Percentiles rank a stretch among this genome's conserved stretches.
Evolutionary conservation across 306 rosid genomes (phyloP).

Genomic region (Acacia crassicarpa): DNA sequence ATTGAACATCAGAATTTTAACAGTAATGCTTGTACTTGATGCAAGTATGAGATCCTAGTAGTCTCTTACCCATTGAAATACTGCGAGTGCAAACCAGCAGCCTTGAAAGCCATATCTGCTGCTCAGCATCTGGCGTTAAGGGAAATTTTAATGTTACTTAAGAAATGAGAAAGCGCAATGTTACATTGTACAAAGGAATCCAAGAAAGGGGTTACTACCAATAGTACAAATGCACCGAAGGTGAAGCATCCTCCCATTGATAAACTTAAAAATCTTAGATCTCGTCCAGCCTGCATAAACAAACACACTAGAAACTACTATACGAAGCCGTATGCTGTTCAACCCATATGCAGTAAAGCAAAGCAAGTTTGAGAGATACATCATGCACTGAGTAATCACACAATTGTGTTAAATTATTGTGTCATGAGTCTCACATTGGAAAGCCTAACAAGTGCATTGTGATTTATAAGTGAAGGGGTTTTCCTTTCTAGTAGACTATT

Average conservation of each 20-base stretch:
- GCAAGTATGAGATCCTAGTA: constrained; percentile 17
- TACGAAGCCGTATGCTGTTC: background rate
- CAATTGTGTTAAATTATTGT: background rate
- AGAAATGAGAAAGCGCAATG: constrained; percentile 28
- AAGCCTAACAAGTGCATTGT: too few relatives aligned
- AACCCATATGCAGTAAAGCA: background rate
- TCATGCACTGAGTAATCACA: background rate
- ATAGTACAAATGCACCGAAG: constrained; percentile 50
- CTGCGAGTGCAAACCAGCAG: constrained; percentile 69
- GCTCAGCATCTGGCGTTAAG: constrained; percentile 54
- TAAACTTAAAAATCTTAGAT: constrained; percentile 69
- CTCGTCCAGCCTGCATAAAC: constrained; percentile 83
- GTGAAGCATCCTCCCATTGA: constrained; percentile 82
- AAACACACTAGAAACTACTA: constrained; percentile 13
- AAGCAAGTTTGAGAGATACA: background rate
- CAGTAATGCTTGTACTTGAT: constrained; percentile 8
- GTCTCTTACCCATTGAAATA: constrained; percentile 88
- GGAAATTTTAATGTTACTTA: constrained; percentile 16
- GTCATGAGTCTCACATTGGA: too few relatives aligned
- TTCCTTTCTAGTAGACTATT: too few relatives aligned
- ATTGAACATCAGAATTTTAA: constrained; percentile 19
- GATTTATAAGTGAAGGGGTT: too few relatives aligned
- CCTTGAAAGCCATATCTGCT: constrained; percentile 71
- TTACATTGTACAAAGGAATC: constrained; percentile 7
- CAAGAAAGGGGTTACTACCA: constrained; percentile 49